Evolutionary conservation across 179 eudicot species (phyloP), one percentile per base, ranked within the genome.

Genomic region (Beta corolliflora): DNA sequence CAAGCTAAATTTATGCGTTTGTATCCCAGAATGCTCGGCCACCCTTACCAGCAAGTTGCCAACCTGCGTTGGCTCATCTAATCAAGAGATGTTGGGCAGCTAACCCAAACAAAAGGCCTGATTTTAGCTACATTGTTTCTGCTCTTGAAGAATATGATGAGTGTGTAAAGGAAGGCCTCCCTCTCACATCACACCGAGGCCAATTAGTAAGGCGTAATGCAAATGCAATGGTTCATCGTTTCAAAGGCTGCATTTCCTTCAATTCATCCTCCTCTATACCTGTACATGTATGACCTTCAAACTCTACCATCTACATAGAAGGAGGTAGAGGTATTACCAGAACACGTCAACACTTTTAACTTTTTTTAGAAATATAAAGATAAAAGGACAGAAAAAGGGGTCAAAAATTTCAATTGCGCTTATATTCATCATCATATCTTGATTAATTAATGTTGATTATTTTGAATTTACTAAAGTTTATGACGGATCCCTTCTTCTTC

Each of bases 51-150:
- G 93, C 94, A 7, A 95, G 98, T 83, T 95, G 99, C 80, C 97
- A 93, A 73, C 94, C 98, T 1, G 99, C 92, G 3, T 85, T 95
- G 58, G 98, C 95, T 0, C 95, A 95, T 82, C 97, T 95, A 8
- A 95, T 95, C 77, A 94, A 89, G 84, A 86, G 92, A 7, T 95
- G 99, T 69, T 94, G 98, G 99, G 90, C 95, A 1, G 91, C 88
- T 23, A 92, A 94, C 84, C 97, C 99, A 5, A 88, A 97, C 44
- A 95, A 95, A 83, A 89, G 99, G n/a, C 99, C 99, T 0, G 99
- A 95, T 79, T 95, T 95, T 85, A 90, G 89, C 68, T 83, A 89
- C 85, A 95, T 95, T 4, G 98, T 95, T 0, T 81, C 89, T 0
- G 89, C 93, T 54, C 70, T 95, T 21, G 94, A 95, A 72, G 93